Conservation (phyloP, 2,329 filamentous ascomycete species). For the Talaromyces atroroseus region DNA sequence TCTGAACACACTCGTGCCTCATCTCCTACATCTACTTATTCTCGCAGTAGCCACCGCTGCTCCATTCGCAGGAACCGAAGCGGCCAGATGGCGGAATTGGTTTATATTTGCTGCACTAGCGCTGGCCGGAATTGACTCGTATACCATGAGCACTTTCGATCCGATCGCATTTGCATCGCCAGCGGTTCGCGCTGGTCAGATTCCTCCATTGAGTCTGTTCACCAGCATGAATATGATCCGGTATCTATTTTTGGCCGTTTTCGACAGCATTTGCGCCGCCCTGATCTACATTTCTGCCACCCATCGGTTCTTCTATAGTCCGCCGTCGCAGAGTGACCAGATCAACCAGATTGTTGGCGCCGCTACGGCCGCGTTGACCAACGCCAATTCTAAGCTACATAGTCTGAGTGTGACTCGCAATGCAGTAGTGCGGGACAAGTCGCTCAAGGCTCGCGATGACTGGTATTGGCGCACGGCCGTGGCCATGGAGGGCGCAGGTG, state of each 20-base stretch:
- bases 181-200: slow-evolving; percentile 56
- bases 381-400: slow-evolving; percentile 60
- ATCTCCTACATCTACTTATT: slow-evolving; percentile 69
- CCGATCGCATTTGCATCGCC: slow-evolving; percentile 51
- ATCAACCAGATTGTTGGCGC: slow-evolving; percentile 50
- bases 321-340: slow-evolving; percentile 59
- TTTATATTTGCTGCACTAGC: slow-evolving; percentile 60
- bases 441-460: slow-evolving; percentile 59
- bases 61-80: slow-evolving; percentile 58
- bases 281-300: slow-evolving; percentile 73
- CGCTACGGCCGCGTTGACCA: slow-evolving; percentile 52
- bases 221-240: slow-evolving; percentile 53
- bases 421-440: slow-evolving; percentile 67
- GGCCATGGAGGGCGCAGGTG: slow-evolving; percentile 57
- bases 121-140: slow-evolving; percentile 61
- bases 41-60: slow-evolving; percentile 70
- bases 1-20: slow-evolving; percentile 61
- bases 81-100: slow-evolving; percentile 62
- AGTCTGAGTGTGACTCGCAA: slow-evolving; percentile 74
- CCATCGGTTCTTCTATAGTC: slow-evolving; percentile 66
- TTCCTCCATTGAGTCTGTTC: slow-evolving; percentile 47
- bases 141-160: slow-evolving; percentile 60
- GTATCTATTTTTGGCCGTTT: slow-evolving; percentile 55
- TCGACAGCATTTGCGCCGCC: slow-evolving; percentile 60
- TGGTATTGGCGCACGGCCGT: slow-evolving; percentile 63